phyloP scores from a whole-genome alignment of 2,329 filamentous ascomycete genomes.

The Dothiorella sarmentorum region DNA sequence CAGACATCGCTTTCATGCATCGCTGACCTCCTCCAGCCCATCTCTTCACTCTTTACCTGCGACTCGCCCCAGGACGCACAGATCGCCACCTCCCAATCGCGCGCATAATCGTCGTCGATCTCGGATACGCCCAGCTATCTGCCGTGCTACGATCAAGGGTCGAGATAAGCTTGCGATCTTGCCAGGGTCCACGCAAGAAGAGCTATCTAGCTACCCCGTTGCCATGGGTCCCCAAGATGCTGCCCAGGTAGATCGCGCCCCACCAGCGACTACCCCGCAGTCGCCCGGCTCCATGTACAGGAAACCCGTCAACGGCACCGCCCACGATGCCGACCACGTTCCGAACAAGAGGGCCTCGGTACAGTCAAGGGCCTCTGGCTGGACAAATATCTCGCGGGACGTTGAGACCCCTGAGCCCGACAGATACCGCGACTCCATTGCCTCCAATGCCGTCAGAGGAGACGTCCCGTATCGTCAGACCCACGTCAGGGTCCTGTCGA shows the following conservation, averaged over 20 bases:
- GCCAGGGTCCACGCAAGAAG: conserved; percentile 13
- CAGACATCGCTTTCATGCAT: not conserved
- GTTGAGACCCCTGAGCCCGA: conserved; percentile 26
- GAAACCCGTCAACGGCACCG: conserved; percentile 13
- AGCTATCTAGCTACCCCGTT: conserved; percentile 6
- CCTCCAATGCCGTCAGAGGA: not conserved
- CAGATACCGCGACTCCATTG: conserved; percentile 7
- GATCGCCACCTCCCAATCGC: conserved; percentile 7
- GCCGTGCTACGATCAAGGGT: conserved; percentile 11
- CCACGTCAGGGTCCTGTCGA: conserved; percentile 4
- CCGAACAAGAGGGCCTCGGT: conserved; percentile 30
- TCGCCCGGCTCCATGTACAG: conserved; percentile 19
- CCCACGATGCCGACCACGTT: conserved; percentile 33
- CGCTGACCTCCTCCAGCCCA: conserved; percentile 4
- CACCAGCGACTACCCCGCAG: conserved; percentile 17
- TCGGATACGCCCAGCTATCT: conserved; percentile 5
- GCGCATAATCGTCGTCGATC: conserved; percentile 14
- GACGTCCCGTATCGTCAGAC: not conserved
- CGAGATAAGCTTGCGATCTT: conserved; percentile 14
- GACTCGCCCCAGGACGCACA: conserved; percentile 11
- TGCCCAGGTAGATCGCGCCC: conserved; percentile 23
- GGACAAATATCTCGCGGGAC: conserved; percentile 34
- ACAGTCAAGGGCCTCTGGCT: conserved; percentile 34
- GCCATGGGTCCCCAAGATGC: conserved; percentile 29
- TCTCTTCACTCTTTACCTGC: not conserved